Evolutionary conservation across 768 basidiomycete genomes (phyloP).

Genomic region (Floccularia luteovirens): DNA sequence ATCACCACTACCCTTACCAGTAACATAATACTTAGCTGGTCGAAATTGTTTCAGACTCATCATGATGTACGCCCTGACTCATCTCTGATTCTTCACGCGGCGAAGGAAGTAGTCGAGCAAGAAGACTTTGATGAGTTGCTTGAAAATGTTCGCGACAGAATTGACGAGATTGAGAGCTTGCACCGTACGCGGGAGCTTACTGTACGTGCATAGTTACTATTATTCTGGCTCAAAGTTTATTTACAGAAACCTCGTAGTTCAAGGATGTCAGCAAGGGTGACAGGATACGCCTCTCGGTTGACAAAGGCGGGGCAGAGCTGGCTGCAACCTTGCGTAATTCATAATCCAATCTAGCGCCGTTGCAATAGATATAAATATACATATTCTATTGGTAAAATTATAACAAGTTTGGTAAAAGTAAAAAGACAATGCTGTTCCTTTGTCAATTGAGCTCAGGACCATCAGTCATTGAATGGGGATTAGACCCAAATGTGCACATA

Average conservation of each 20-base stretch:
- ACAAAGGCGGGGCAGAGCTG: conserved; percentile 1
- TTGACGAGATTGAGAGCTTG: conserved; percentile 84
- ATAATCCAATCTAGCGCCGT: too few relatives aligned
- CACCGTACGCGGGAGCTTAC: conserved; percentile 75
- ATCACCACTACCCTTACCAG: too few relatives aligned
- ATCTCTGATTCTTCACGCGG: conserved; percentile 68
- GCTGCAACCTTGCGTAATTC: not conserved
- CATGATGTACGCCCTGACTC: conserved; percentile 80
- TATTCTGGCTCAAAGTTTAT: too few relatives aligned
- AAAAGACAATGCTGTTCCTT: too few relatives aligned
- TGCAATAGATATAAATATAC: too few relatives aligned
- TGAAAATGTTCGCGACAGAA: conserved; percentile 62
- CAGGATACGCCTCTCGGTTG: not conserved
- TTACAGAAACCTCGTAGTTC: too few relatives aligned
- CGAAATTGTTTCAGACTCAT: conserved; percentile 44
- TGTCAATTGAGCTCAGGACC: too few relatives aligned
- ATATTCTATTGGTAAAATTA: too few relatives aligned
- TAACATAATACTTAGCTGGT: too few relatives aligned
- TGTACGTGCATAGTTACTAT: conserved; percentile 40
- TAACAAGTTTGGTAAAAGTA: too few relatives aligned
- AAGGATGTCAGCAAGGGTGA: not conserved
- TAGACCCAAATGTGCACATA: too few relatives aligned
- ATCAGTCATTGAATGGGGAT: too few relatives aligned
- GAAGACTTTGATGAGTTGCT: conserved; percentile 75
- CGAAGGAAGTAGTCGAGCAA: conserved; percentile 60